Base-by-base conservation (phyloP, 148 eudicot species). In the Chenopodium suecicum region DNA sequence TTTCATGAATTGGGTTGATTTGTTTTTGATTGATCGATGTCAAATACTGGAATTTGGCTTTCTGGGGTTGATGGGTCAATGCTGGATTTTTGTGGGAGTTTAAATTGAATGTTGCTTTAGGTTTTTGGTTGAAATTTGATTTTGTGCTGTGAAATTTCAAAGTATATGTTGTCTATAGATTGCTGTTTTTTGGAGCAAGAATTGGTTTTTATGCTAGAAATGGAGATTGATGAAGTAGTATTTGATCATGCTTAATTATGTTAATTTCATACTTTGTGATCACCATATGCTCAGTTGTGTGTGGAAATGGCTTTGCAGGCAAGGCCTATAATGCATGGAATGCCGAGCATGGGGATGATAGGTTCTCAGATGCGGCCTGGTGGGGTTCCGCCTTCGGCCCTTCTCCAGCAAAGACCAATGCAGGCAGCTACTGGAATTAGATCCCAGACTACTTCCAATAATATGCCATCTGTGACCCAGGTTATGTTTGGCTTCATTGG, bases 331-430 rank as follows among this genome's bases (percentile, higher is more conserved):
- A 82, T 86, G 32, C 91, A 85, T 76, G 90, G 86, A 73, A 82
- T 87, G 74, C 88, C 85, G 56, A 87, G 83, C 68, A 78, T 85
- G 78, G 92, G 92, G 37, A 85, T 84, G 80, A 87, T 86, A 73
- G 92, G 90, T n/a, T 79, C 92, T 19, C 84, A 86, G 78, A 78
- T 88, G 77, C 89, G 92, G 63, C 85, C 94, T 3, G 84, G 85
- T 82, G 91, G 88, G 64, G 76, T 93, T 66, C 68, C 91, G 75
- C 64, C 83, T 47, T 80, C 83, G 29, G 80, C 84, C 16, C 87
- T 84, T 47, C 89, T 85, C 83, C 98, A 87, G 60, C 90, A 91
- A 82, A 91, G 98, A 81, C 92, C 95, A 20, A 74, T 82, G 47
- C 92, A 87, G 79, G 77, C 88, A 46, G 85, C 94, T 63, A 85